Conservation (phyloP, 345 rosid genomes). For the Eucalyptus sp. region DNA sequence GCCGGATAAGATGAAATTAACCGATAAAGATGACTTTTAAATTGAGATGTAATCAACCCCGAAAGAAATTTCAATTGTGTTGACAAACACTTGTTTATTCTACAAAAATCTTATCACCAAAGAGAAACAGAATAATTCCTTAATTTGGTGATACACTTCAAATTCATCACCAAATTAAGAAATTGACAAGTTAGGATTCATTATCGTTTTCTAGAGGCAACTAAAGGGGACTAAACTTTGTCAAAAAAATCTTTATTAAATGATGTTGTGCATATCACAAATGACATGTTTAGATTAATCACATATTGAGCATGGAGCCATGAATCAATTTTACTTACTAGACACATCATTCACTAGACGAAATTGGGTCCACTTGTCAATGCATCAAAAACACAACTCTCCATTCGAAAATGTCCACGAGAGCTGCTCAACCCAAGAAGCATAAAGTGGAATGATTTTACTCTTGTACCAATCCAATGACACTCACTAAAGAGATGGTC, state of each 20-base stretch:
- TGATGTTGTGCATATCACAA: not conserved
- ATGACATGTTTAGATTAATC: not conserved
- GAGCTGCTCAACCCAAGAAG: slow-evolving; percentile 13
- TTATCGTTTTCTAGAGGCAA: not conserved
- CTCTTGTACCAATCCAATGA: not conserved
- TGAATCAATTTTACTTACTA: not conserved
- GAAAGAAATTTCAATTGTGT: not conserved
- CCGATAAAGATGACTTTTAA: not conserved
- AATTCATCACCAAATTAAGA: not conserved
- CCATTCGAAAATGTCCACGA: slow-evolving; percentile 22
- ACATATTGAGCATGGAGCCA: not conserved
- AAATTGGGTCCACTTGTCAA: not conserved
- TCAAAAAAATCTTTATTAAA: not conserved
- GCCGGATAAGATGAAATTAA: not conserved
- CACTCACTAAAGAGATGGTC: not conserved
- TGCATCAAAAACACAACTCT: not conserved
- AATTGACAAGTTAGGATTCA: not conserved
- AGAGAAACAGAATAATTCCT: not conserved
- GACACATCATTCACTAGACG: not conserved
- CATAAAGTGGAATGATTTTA: slow-evolving; percentile 9
- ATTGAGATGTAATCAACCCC: not conserved
- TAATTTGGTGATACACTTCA: not conserved
- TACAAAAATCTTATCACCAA: not conserved
- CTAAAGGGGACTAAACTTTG: not conserved
- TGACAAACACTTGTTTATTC: not conserved